These are phyloP conservation scores for Colletotrichum sp. DNA, from an alignment of 2,329 filamentous ascomycete species.

Conservation along the genomic window DNA sequence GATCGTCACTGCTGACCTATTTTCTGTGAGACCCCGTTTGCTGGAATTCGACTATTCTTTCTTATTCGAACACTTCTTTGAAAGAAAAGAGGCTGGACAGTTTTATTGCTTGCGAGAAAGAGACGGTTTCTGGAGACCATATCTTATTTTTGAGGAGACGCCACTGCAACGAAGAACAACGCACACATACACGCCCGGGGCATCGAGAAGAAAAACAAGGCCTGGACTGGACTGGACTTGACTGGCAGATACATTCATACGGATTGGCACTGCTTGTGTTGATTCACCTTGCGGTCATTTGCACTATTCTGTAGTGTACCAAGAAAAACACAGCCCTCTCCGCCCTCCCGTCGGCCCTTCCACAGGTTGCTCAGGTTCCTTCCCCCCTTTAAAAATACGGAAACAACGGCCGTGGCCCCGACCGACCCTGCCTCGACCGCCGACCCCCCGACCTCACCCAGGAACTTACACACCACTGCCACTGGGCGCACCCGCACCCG, in stretches of 20 bases:
- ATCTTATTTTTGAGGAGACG: background rate
- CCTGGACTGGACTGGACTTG: background rate
- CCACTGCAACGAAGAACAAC: background rate
- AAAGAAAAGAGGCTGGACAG: slow-evolving; percentile 9
- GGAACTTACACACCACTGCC: background rate
- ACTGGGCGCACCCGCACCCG: background rate
- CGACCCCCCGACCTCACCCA: slow-evolving; percentile 1
- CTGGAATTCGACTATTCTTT: slow-evolving; percentile 6
- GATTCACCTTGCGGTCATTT: background rate
- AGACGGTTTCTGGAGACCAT: background rate
- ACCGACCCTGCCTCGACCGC: background rate
- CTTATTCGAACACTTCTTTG: background rate
- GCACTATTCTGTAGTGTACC: background rate
- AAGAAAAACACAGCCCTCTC: background rate
- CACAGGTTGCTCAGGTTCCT: background rate
- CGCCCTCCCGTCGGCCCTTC: background rate
- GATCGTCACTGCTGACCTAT: slow-evolving; percentile 8
- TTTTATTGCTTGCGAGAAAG: background rate
- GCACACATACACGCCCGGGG: background rate
- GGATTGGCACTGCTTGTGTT: background rate
- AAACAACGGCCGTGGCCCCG: slow-evolving; percentile 13
- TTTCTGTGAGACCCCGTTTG: background rate
- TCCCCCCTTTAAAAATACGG: background rate
- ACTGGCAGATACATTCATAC: background rate
- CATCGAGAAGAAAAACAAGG: background rate